Conservation (phyloP, 495 filamentous ascomycete genomes). For the Astrocystis sublimbata region DNA sequence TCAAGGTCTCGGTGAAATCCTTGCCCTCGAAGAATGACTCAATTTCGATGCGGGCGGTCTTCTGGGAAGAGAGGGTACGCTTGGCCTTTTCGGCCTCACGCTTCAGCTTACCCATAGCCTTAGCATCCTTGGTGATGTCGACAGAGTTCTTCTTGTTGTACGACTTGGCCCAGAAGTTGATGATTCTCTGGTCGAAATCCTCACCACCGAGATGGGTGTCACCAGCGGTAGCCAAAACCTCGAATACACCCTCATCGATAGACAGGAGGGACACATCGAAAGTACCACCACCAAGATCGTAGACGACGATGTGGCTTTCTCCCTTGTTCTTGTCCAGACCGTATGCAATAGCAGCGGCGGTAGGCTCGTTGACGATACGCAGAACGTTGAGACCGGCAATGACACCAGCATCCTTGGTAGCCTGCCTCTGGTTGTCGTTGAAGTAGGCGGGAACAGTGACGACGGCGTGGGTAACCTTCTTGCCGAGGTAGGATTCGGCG, state of each 20-base stretch:
- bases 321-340: conserved; percentile 83
- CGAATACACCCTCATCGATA: conserved; percentile 96
- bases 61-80: conserved; percentile 97
- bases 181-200: conserved; percentile 98
- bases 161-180: conserved; percentile 94
- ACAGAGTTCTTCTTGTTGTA: conserved; percentile 99
- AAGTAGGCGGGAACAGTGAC: conserved; percentile 98
- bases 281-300: conserved; percentile 99
- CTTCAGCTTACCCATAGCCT: conserved; percentile 99
- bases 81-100: conserved; percentile 99
- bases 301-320: conserved; percentile 91
- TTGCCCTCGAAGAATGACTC: conserved; percentile 96
- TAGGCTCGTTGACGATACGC: conserved; percentile 95
- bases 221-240: conserved; percentile 97
- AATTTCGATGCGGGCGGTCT: conserved; percentile 97
- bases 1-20: conserved; percentile 98
- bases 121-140: conserved; percentile 90
- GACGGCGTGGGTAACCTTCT: conserved; percentile 95
- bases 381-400: conserved; percentile 96
- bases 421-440: conserved; percentile 98
- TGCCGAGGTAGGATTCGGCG: conserved; percentile 88
- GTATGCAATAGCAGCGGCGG: conserved; percentile 84
- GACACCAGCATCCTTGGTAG: conserved; percentile 94
- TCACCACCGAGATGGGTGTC: conserved; percentile 99
- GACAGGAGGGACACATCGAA: conserved; percentile 99